Evolutionary conservation across 495 filamentous ascomycete species (phyloP), one percentile per base, ranked within the genome.

Genomic region (Aspergillus avenaceus): DNA sequence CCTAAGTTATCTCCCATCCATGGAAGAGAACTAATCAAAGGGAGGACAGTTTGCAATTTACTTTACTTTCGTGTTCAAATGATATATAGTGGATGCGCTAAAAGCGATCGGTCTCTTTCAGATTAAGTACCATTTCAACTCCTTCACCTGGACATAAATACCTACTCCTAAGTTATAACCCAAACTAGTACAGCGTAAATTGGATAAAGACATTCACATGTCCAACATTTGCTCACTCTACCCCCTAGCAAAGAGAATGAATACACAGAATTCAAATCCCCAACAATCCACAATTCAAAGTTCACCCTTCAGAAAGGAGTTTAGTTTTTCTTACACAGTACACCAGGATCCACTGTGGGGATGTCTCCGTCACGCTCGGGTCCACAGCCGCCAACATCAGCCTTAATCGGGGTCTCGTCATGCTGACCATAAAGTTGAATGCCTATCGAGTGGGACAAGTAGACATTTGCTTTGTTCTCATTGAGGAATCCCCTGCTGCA

Each of bases 121-220:
- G 43, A 50, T 49, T 51, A 58, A n/a, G n/a, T n/a, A 63, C 59
- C 57, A 59, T 58, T 55, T 62, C 50, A n/a, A 41, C 38, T 43
- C 16, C 18, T 4, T 50, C 25, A 13, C n/a, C n/a, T n/a, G n/a
- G n/a, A n/a, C n/a, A n/a, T n/a, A n/a, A n/a, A n/a, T n/a, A 18
- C 36, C 57, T 58, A 62, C 53, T 56, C 38, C 34, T 21, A 14
- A 0, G 4, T n/a, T n/a, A n/a, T n/a, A n/a, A n/a, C n/a, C n/a
- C n/a, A n/a, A n/a, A n/a, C n/a, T n/a, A n/a, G n/a, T n/a, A n/a
- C n/a, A n/a, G n/a, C n/a, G n/a, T n/a, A n/a, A n/a, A n/a, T n/a
- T n/a, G n/a, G n/a, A n/a, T n/a, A n/a, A n/a, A n/a, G n/a, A n/a
- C n/a, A n/a, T n/a, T n/a, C n/a, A 2, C 18, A 4, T 38, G 8